Evolutionary conservation across 306 rosid genomes (phyloP), one percentile per base, ranked within the genome.

Genomic region (Citrullus amarus): DNA sequence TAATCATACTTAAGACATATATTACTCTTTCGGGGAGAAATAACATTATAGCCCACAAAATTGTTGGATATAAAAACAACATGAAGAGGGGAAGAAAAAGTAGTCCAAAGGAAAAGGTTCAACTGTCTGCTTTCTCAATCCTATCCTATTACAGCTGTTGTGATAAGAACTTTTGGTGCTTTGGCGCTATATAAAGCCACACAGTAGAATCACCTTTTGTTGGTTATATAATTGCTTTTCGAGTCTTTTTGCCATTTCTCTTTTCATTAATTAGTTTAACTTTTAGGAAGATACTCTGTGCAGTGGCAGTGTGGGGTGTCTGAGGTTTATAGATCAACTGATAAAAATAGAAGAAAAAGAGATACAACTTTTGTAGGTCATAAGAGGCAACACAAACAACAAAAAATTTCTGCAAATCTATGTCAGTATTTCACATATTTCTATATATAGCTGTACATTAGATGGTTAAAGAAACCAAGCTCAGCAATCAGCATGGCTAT

Each of bases 91-190:
- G 10, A 8, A 9, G 28, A 70, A 9, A 72, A 72, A 30, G 58
- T 25, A 48, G 76, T 25, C 56, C 41, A 51, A 73, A 9, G 53
- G 78, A 69, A 69, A 69, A 51, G 60, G 46, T 51, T 8, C 1
- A 53, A 72, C 60, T 72, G 62, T 28, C 62, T 73, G 61, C 78
- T 74, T 53, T 74, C 43, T 53, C 62, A 74, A 74, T n/a, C 78
- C 53, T 74, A 74, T 74, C 78, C 77, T 50, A 17, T 74, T 30
- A 74, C 61, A 74, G 78, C 78, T 74, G 78, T 74, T 74, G 46
- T 25, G 78, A 74, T 32, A 74, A 30, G 48, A 51, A 53, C 62
- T 74, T 74, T 74, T 74, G 61, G 43, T 30, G 28, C 28, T 73
- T 73, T 51, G 78, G 48, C 43, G 41, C 48, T 30, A 36, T 22